phyloP scores from a whole-genome alignment of 768 basidiomycete species.

The Termitomyces sp. region DNA sequence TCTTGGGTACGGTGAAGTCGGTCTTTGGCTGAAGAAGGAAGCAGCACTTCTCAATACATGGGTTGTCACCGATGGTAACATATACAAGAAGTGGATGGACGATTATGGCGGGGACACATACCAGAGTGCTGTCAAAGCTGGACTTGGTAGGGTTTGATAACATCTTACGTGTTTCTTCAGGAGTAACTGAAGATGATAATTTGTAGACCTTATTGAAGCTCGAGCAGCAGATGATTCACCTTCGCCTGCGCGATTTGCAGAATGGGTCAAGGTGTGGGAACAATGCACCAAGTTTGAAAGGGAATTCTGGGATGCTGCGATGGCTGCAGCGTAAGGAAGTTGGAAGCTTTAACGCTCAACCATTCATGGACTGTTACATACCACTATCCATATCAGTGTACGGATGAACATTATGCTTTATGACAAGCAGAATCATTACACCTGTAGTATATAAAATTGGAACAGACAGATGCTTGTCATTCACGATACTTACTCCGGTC shows the following conservation, averaged over 20 bases:
- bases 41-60: slow-evolving; percentile 41
- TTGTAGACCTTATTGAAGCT: slow-evolving; percentile 67
- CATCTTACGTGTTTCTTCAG: neutral
- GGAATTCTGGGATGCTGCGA: slow-evolving; percentile 78
- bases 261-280: slow-evolving; percentile 72
- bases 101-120: slow-evolving; percentile 74
- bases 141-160: slow-evolving; percentile 55
- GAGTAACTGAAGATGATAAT: neutral
- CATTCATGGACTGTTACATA: too few species aligned
- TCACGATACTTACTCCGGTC: neutral
- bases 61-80: slow-evolving; percentile 62
- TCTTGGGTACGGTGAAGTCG: slow-evolving; percentile 90
- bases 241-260: slow-evolving; percentile 48
- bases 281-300: slow-evolving; percentile 75
- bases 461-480: neutral
- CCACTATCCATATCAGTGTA: neutral
- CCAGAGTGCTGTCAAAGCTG: slow-evolving; percentile 65
- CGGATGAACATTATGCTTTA: neutral
- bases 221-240: slow-evolving; percentile 60
- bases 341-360: neutral
- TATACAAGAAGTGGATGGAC: slow-evolving; percentile 72
- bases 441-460: neutral
- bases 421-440: neutral
- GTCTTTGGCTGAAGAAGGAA: slow-evolving; percentile 71
- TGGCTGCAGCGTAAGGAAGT: slow-evolving; percentile 20